These are phyloP conservation scores for Solanum rostratum DNA, from an alignment of 257 asterid species.

Conservation along the genomic window DNA sequence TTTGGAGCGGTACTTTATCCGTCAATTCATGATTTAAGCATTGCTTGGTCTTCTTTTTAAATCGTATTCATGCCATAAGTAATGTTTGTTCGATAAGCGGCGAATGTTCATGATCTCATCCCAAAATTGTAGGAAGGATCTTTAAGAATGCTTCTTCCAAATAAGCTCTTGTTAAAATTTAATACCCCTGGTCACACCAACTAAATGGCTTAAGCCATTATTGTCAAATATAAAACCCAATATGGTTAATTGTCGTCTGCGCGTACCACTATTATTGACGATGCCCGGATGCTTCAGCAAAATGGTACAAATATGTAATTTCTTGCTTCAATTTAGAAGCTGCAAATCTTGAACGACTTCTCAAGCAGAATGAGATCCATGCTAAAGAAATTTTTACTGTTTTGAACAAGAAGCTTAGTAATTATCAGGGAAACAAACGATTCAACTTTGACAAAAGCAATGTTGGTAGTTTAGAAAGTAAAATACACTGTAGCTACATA, in stretches of 20 bases:
- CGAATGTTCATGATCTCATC: neutral
- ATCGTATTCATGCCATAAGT: neutral
- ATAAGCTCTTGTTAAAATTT: neutral
- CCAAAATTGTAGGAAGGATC: neutral
- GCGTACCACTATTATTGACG: too few species aligned
- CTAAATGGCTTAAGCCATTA: neutral
- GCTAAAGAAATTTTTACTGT: constrained; percentile 6
- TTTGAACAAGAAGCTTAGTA: neutral
- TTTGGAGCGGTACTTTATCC: too few species aligned
- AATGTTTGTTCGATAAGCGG: neutral
- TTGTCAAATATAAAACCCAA: neutral
- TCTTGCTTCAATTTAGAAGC: neutral
- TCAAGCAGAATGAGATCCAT: neutral
- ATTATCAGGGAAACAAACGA: neutral
- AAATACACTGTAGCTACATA: neutral
- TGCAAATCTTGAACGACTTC: neutral
- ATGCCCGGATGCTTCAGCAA: too few species aligned
- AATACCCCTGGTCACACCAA: neutral
- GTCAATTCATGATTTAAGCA: neutral
- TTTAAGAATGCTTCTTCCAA: neutral
- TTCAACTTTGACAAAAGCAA: neutral
- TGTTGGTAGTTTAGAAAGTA: neutral
- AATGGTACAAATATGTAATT: neutral
- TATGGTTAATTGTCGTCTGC: neutral
- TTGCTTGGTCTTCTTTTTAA: neutral